Conservation (phyloP, 2,329 filamentous ascomycete species). For the Pseudogymnoascus sp. region DNA sequence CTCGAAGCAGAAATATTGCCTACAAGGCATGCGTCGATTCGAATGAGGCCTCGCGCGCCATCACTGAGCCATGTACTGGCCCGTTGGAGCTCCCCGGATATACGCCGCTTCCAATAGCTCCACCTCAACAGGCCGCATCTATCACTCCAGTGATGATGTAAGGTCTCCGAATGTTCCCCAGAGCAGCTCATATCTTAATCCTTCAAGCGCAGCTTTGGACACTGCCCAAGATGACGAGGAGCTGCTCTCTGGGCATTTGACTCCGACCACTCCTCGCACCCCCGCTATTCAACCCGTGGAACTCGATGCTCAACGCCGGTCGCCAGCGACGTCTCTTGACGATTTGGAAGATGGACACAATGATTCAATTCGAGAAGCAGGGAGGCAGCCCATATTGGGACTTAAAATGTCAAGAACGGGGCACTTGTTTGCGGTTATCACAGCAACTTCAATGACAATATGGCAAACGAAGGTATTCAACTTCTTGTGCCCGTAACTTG, state of each 20-base stretch:
- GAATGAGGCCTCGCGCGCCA: conserved; percentile 26
- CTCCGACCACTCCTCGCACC: conserved; percentile 41
- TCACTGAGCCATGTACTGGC: conserved; percentile 72
- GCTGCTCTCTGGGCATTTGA: conserved; percentile 14
- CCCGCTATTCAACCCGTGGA: conserved; percentile 52
- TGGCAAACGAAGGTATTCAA: conserved; percentile 84
- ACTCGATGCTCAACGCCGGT: conserved; percentile 35
- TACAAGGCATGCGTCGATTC: conserved; percentile 25
- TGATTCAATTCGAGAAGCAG: conserved; percentile 11
- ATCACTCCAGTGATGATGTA: conserved; percentile 55
- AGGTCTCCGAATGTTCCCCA: conserved; percentile 30
- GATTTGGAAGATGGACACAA: conserved; percentile 14
- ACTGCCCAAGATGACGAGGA: conserved; percentile 20
- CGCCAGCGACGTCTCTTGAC: conserved; percentile 13
- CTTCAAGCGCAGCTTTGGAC: conserved; percentile 19
- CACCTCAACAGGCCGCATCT: conserved; percentile 40
- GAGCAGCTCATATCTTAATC: conserved; percentile 26
- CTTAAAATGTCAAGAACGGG: conserved; percentile 71
- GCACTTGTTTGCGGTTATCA: conserved; percentile 81
- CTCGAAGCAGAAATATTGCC: conserved; percentile 15
- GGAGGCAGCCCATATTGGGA: conserved; percentile 60
- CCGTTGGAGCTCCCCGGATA: conserved; percentile 73
- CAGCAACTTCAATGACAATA: conserved; percentile 73
- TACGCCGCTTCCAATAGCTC: conserved; percentile 68
- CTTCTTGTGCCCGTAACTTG: not conserved